A percentile compares a stretch with the other conserved stretches of the same genome.
Conservation (phyloP, 768 basidiomycete species). For the Mycena galopus region DNA sequence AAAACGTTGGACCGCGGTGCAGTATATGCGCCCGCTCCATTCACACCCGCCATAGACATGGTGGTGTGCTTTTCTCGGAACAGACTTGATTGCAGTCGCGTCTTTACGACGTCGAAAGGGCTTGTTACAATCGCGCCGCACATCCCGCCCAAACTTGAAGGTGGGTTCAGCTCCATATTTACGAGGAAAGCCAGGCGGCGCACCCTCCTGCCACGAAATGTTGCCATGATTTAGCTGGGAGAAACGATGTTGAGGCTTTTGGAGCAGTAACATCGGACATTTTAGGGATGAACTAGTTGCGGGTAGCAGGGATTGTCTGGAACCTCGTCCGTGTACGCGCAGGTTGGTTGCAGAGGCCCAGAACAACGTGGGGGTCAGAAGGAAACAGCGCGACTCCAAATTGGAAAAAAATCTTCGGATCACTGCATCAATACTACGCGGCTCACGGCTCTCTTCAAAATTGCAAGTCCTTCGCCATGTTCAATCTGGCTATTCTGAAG, state of each 20-base stretch:
- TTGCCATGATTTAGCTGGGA: conserved; percentile 85
- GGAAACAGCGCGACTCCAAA: background rate
- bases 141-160: conserved; percentile 92
- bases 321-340: background rate
- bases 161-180: conserved; percentile 17
- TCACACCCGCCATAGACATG: conserved; percentile 54
- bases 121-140: conserved; percentile 97
- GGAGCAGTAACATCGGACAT: conserved; percentile 44
- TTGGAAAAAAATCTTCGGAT: background rate
- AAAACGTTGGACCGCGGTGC: conserved; percentile 67
- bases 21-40: conserved; percentile 52
- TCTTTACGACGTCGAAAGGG: conserved; percentile 99
- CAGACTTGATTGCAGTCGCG: conserved; percentile 92
- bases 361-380: background rate
- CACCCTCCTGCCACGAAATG: conserved; percentile 92
- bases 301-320: background rate
- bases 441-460: background rate
- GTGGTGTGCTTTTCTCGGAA: conserved; percentile 64
- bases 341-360: too few relatives aligned
- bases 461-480: conserved; percentile 49
- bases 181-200: conserved; percentile 44
- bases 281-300: background rate
- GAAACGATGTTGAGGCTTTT: conserved; percentile 50
- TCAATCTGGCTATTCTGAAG: conserved; percentile 62
- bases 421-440: background rate